Conservation (phyloP, 371 early-diverging fungal species). For the Vavraia culicis region DNA sequence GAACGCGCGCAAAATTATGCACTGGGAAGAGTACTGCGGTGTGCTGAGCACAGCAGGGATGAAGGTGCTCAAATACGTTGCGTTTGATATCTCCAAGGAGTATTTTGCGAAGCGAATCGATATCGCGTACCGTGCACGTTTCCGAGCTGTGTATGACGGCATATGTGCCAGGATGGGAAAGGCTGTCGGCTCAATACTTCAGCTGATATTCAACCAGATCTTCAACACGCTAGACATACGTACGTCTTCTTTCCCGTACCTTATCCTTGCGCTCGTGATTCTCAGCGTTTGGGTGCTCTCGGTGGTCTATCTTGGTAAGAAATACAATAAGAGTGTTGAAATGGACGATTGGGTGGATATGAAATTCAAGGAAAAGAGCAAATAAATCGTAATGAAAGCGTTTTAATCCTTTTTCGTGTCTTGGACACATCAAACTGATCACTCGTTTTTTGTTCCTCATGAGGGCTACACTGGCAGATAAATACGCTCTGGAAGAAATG, state of each 20-base stretch:
- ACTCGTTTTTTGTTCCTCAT: too few relatives aligned
- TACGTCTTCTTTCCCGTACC: slow-evolving; percentile 3
- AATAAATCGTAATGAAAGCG: too few relatives aligned
- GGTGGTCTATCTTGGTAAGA: slow-evolving; percentile 33
- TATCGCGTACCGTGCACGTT: slow-evolving; percentile 25
- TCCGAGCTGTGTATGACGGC: slow-evolving; percentile 43
- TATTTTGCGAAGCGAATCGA: slow-evolving; percentile 38
- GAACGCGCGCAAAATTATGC: neutral
- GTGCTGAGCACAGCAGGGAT: slow-evolving; percentile 7
- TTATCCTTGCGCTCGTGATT: slow-evolving; percentile 6
- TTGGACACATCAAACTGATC: too few relatives aligned
- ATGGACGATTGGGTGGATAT: too few relatives aligned
- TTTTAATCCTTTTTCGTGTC: too few relatives aligned
- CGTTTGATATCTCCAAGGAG: slow-evolving; percentile 43
- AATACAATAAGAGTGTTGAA: slow-evolving; percentile 33
- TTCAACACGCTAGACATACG: slow-evolving; percentile 29
- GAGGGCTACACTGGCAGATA: too few relatives aligned
- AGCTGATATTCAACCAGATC: slow-evolving; percentile 22
- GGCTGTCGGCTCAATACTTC: slow-evolving; percentile 27
- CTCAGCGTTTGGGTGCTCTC: slow-evolving; percentile 32
- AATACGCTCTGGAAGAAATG: too few relatives aligned
- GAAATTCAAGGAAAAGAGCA: too few relatives aligned
- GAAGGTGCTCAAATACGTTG: slow-evolving; percentile 41
- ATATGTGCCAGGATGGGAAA: slow-evolving; percentile 42
- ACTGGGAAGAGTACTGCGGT: slow-evolving; percentile 1